Evolutionary conservation across 345 rosid species (phyloP).

Genomic region (Bretschneidera sinensis): DNA sequence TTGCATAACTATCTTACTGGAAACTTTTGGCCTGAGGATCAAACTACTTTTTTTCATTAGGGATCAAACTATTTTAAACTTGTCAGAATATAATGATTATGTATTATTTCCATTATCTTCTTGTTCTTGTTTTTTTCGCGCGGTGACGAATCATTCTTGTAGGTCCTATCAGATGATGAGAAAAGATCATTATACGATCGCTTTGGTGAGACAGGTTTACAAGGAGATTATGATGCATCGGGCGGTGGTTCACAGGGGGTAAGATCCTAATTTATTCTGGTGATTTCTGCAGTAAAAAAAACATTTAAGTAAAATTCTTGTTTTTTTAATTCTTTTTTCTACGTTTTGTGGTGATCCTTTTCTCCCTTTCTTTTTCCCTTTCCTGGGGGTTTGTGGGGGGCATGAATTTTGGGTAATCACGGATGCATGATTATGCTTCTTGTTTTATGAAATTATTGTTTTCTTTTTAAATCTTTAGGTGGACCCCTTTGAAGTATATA

Average conservation of each 20-base stretch:
- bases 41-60: neutral
- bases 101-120: neutral
- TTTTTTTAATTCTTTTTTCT: neutral
- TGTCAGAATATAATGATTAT: neutral
- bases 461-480: slow-evolving; percentile 38
- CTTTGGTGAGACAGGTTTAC: slow-evolving; percentile 72
- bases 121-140: slow-evolving; percentile 12
- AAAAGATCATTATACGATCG: slow-evolving; percentile 86
- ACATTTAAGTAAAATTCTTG: neutral
- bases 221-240: slow-evolving; percentile 53
- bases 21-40: neutral
- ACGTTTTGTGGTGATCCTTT: neutral
- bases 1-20: too few species aligned
- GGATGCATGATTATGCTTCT: neutral
- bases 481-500: slow-evolving; percentile 81
- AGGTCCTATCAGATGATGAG: slow-evolving; percentile 95
- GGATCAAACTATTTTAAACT: neutral
- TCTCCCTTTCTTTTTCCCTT: too few species aligned
- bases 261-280: slow-evolving; percentile 22
- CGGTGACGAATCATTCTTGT: slow-evolving; percentile 42
- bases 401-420: neutral
- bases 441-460: neutral
- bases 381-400: too few species aligned
- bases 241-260: slow-evolving; percentile 50
- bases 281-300: slow-evolving; percentile 3